Evolutionary conservation across 73 alveolate genomes (phyloP), one percentile per base, ranked within the genome.

Genomic region (Tetrahymena borealis): DNA sequence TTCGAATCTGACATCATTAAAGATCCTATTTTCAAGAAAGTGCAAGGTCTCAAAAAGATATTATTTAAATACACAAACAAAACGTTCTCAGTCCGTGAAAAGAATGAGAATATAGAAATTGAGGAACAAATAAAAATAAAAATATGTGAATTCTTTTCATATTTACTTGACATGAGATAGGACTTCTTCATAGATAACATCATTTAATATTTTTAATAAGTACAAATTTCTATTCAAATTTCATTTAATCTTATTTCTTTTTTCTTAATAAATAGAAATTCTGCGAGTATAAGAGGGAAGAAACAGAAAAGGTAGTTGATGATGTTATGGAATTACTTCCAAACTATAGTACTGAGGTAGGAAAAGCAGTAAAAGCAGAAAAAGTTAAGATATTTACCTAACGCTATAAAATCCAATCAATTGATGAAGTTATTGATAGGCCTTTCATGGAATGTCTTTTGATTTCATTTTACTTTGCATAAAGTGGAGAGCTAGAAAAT

Each of bases 181-280:
- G 96, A 93, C 32, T 93, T 93, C 39, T 90, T 93, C 20, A 78
- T 93, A 2, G 93, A 38, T 18, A 93, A 93, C 43, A 79, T 90
- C 1, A 90, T 85, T 31, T 33, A 32, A 20, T 93, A 78, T 43
- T 93, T 93, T 39, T 20, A 35, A 11, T 4, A 35, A 18, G 79
- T 38, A 36, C n/a, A 38, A n/a, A 8, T 2, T 2, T 32, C 28
- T n/a, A 60, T 1, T 5, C 31, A 13, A n/a, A 3, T 60, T 60
- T 24, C 0, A 18, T 2, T 4, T 7, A 1, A 0, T 5, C 20
- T 41, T 41, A 41, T 41, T 41, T 5, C 16, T 41, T 18, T 1
- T 11, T 5, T 7, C 28, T 1, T n/a, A n/a, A n/a, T n/a, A 60
- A 60, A 15, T 60, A 60, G 85, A 60, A 60, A 60, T 60, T 60